Evolutionary conservation across 2,329 filamentous ascomycete species (phyloP).

Genomic region (Nemania sp.): DNA sequence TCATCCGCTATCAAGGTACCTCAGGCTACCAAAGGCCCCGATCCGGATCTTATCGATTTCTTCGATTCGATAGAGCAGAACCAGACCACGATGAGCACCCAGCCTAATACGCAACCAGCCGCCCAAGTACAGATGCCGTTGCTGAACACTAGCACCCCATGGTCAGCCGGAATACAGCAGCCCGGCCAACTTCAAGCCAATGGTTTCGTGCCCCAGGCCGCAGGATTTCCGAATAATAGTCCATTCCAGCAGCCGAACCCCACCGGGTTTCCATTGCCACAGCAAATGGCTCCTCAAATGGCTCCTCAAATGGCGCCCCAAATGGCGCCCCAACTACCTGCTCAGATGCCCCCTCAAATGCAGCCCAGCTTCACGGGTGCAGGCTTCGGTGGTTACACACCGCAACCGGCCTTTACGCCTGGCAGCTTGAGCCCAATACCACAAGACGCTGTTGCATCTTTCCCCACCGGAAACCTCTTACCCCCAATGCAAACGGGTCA

Average conservation of each 20-base stretch:
- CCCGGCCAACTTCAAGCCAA: slow-evolving; percentile 38
- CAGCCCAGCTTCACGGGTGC: slow-evolving; percentile 66
- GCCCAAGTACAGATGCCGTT: slow-evolving; percentile 36
- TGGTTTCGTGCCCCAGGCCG: slow-evolving; percentile 39
- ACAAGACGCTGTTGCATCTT: slow-evolving; percentile 58
- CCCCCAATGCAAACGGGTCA: slow-evolving; percentile 51
- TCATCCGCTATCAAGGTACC: slow-evolving; percentile 48
- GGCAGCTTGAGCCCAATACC: slow-evolving; percentile 60
- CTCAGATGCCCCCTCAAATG: slow-evolving; percentile 41
- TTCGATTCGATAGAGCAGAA: slow-evolving; percentile 93
- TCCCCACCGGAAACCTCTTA: slow-evolving; percentile 52
- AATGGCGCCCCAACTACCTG: neutral
- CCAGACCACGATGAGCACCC: slow-evolving; percentile 69
- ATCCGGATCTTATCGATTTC: slow-evolving; percentile 87
- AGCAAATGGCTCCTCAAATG: slow-evolving; percentile 48
- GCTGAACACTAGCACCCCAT: slow-evolving; percentile 45
- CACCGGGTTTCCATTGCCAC: slow-evolving; percentile 40
- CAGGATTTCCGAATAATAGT: slow-evolving; percentile 48
- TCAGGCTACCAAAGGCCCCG: slow-evolving; percentile 63
- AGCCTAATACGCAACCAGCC: slow-evolving; percentile 46
- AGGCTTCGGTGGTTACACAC: slow-evolving; percentile 82
- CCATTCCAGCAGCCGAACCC: slow-evolving; percentile 49
- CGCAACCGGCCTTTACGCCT: slow-evolving; percentile 63
- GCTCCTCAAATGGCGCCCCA: slow-evolving; percentile 47
- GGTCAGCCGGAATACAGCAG: slow-evolving; percentile 44